A percentile compares a stretch with the other conserved stretches of the same genome.
phyloP scores from a whole-genome alignment of 768 basidiomycete species.

The Floccularia luteovirens region DNA sequence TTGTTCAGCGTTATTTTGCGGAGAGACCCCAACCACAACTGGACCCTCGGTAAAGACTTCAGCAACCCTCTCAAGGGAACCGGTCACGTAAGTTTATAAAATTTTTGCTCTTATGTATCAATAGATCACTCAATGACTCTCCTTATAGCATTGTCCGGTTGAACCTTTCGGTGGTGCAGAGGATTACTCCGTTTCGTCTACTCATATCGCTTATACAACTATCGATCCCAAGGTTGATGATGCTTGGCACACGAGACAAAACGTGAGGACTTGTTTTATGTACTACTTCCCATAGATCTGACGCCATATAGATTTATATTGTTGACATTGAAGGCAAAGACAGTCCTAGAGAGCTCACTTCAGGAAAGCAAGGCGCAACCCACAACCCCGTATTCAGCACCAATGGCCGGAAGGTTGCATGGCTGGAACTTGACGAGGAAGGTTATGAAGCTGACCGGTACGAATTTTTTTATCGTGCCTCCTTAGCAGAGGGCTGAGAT shows the following conservation, averaged over 20 bases:
- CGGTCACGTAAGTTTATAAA: slow-evolving; percentile 47
- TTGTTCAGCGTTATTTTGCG: slow-evolving; percentile 63
- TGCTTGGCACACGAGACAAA: slow-evolving; percentile 86
- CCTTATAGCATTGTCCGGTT: slow-evolving; percentile 58
- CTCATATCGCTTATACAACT: slow-evolving; percentile 73
- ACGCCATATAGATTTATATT: slow-evolving; percentile 51
- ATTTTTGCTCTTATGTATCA: slow-evolving; percentile 2
- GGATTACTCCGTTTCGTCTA: slow-evolving; percentile 69
- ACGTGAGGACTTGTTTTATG: slow-evolving; percentile 35
- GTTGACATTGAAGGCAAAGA: slow-evolving; percentile 46
- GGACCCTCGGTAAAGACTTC: slow-evolving; percentile 46
- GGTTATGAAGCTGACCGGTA: slow-evolving; percentile 87
- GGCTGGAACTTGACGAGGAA: slow-evolving; percentile 83
- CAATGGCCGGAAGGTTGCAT: slow-evolving; percentile 68
- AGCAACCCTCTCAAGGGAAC: slow-evolving; percentile 60
- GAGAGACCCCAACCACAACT: slow-evolving; percentile 39
- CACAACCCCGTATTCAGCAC: slow-evolving; percentile 63
- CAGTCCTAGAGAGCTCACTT: slow-evolving; percentile 63
- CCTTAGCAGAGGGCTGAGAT: slow-evolving; percentile 1
- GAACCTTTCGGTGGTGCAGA: slow-evolving; percentile 84
- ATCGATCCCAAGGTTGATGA: slow-evolving; percentile 74
- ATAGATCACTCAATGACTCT: not conserved
- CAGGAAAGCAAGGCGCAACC: slow-evolving; percentile 80
- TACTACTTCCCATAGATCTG: not conserved
- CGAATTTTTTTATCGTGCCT: slow-evolving; percentile 2